Base-by-base conservation (phyloP, 257 asterid genomes). In the Plantago elongata region DNA sequence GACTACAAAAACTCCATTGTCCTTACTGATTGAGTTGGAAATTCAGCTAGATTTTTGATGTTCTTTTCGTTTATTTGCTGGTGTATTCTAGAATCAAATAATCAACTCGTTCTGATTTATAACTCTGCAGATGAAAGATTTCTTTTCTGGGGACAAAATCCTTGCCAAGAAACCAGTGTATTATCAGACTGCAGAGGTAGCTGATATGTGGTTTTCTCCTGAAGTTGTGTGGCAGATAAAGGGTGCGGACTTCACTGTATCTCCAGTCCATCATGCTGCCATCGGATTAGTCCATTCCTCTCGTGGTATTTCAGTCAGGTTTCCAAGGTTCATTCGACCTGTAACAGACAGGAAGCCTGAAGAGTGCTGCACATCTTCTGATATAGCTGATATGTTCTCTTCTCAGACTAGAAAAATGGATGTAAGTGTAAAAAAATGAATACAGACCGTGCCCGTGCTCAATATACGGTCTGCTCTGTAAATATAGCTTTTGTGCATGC, bases 241-340 rank as follows among this genome's bases (percentile, higher is more conserved):
- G 79, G 97, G 97, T 27, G 88, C 97, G 4, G 97, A 90, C 47
- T 73, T 87, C 57, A 83, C 95, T 3, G 74, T 90, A 11, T 87
- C 97, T 0, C 95, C 95, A 6, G 89, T 85, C 60, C 96, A 90
- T 73, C 90, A 82, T 40, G 93, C 95, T 47, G 96, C 95, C 60
- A 72, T 83, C 44, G 95, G 93, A n/a, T 64, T 85, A 58, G 68
- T 87, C 72, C 96, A 85, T 69, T 88, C 90, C 34, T 78, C 91
- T 44, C 95, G 95, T 9, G 96, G 97, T 15, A 85, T 90, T 57
- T 90, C 97, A 9, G 72, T 87, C 29, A 74, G 97, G 64, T 87
- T 90, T 73, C 97, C 97, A 0, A 74, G 97, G 56, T 90, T 83
- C 65, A 59, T 83, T 40, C 79, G 75, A 9, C 70, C 80, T 16